Percentiles rank a stretch among this genome's conserved stretches.
Evolutionary conservation across 2,329 filamentous ascomycete genomes (phyloP).

Genomic region (Pleoardoris graminearum): DNA sequence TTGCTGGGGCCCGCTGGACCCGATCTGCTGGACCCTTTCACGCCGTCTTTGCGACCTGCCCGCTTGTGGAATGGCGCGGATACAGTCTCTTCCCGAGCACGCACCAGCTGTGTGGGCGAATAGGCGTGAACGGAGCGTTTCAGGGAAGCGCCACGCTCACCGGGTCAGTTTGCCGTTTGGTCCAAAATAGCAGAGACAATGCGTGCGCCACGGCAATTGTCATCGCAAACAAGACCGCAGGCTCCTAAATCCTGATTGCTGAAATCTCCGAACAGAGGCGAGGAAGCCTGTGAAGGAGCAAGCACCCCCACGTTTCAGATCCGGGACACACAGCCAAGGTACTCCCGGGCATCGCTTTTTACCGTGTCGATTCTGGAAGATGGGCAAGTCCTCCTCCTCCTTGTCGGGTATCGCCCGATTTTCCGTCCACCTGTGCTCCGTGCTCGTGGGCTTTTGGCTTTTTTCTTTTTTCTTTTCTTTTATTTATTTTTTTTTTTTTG

Average conservation of each 20-base stretch:
- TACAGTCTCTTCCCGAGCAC: slow-evolving; percentile 12
- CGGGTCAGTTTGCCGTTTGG: not conserved
- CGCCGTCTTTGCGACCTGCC: slow-evolving; percentile 8
- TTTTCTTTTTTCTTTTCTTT: too few relatives aligned
- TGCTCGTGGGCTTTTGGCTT: too few relatives aligned
- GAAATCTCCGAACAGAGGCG: slow-evolving; percentile 20
- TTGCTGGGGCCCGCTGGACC: slow-evolving; percentile 27
- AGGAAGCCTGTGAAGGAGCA: slow-evolving; percentile 14
- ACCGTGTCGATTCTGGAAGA: not conserved
- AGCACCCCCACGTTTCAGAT: slow-evolving; percentile 26
- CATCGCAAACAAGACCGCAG: not conserved
- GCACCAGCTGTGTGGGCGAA: slow-evolving; percentile 6
- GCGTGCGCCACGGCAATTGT: not conserved
- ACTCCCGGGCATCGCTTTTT: slow-evolving; percentile 8
- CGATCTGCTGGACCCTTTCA: slow-evolving; percentile 28
- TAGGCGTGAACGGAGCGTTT: slow-evolving; percentile 14
- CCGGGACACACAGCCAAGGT: slow-evolving; percentile 3
- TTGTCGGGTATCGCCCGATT: not conserved
- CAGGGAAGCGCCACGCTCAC: slow-evolving; percentile 9
- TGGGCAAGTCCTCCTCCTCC: not conserved
- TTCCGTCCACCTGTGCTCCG: too few relatives aligned
- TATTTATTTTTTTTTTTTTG: too few relatives aligned
- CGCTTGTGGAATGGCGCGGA: slow-evolving; percentile 18
- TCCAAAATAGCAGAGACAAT: slow-evolving; percentile 8
- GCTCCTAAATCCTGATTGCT: not conserved